phyloP scores from a whole-genome alignment of 2,329 filamentous ascomycete genomes.

The Ascochyta clinopodiicola region DNA sequence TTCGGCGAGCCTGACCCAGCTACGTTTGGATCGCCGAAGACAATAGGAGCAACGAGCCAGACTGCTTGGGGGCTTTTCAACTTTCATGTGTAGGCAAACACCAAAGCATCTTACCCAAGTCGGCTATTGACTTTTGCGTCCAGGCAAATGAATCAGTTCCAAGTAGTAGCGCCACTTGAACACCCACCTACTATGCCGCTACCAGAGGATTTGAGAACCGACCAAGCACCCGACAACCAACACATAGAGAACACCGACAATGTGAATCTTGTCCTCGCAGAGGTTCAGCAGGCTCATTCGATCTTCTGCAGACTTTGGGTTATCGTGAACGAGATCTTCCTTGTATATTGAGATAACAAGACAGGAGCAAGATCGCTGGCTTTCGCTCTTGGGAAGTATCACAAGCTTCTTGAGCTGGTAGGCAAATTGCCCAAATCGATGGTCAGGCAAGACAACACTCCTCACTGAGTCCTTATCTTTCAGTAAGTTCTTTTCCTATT shows the following conservation, averaged over 20 bases:
- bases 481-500: slow-evolving; percentile 10
- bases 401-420: slow-evolving; percentile 9
- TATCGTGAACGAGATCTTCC: slow-evolving; percentile 16
- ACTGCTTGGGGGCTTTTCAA: slow-evolving; percentile 21
- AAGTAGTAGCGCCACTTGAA: slow-evolving; percentile 11
- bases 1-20: slow-evolving; percentile 15
- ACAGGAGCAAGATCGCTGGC: slow-evolving; percentile 12
- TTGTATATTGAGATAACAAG: slow-evolving; percentile 17
- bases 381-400: slow-evolving; percentile 20
- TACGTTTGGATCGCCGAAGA: slow-evolving; percentile 3
- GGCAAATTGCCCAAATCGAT: slow-evolving; percentile 8
- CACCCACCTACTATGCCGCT: slow-evolving; percentile 17
- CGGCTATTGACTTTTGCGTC: slow-evolving; percentile 11
- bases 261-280: slow-evolving; percentile 2
- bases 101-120: neutral
- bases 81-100: slow-evolving; percentile 16
- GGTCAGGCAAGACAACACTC: slow-evolving; percentile 2
- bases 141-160: slow-evolving; percentile 19
- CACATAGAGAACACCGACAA: neutral
- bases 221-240: neutral
- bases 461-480: slow-evolving; percentile 19
- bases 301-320: slow-evolving; percentile 16
- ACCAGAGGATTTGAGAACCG: slow-evolving; percentile 4
- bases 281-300: slow-evolving; percentile 9
- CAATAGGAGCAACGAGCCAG: slow-evolving; percentile 14